A percentile compares a stretch with the other conserved stretches of the same genome.
phyloP scores from a whole-genome alignment of 2,329 filamentous ascomycete species.

The Pyrenochaeta sp. region DNA sequence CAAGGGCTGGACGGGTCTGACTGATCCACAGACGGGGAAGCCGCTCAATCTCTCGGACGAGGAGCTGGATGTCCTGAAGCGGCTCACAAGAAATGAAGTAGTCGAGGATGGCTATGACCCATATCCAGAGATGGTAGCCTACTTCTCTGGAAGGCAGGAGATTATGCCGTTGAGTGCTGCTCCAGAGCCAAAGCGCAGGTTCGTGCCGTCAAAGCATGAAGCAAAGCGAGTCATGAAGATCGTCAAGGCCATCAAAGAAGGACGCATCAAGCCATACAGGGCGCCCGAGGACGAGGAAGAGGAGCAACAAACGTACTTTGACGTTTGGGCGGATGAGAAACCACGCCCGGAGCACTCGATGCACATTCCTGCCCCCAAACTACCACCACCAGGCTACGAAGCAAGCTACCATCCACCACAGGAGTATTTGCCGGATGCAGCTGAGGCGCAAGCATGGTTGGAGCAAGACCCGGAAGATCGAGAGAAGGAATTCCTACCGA shows the following conservation, averaged over 20 bases:
- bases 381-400: constrained; percentile 91
- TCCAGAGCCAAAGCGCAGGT: constrained; percentile 93
- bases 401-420: constrained; percentile 95
- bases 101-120: constrained; percentile 90
- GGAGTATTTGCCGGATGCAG: constrained; percentile 88
- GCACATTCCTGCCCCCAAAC: constrained; percentile 93
- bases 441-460: constrained; percentile 86
- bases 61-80: constrained; percentile 86
- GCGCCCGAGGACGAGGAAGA: constrained; percentile 77
- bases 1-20: constrained; percentile 95
- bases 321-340: constrained; percentile 94
- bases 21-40: constrained; percentile 92
- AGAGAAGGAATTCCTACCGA: constrained; percentile 86
- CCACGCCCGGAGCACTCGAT: constrained; percentile 84
- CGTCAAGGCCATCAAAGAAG: constrained; percentile 92
- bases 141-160: constrained; percentile 89
- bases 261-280: constrained; percentile 89
- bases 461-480: constrained; percentile 87
- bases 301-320: constrained; percentile 76
- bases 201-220: constrained; percentile 96
- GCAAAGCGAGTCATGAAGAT: constrained; percentile 97
- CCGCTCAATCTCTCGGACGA: constrained; percentile 86
- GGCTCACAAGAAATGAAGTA: constrained; percentile 87
- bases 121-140: constrained; percentile 92
- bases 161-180: constrained; percentile 94